Percentiles rank a stretch among this genome's conserved stretches.
Evolutionary conservation across 768 basidiomycete genomes (phyloP).

Genomic region (Baorangia bicolor): DNA sequence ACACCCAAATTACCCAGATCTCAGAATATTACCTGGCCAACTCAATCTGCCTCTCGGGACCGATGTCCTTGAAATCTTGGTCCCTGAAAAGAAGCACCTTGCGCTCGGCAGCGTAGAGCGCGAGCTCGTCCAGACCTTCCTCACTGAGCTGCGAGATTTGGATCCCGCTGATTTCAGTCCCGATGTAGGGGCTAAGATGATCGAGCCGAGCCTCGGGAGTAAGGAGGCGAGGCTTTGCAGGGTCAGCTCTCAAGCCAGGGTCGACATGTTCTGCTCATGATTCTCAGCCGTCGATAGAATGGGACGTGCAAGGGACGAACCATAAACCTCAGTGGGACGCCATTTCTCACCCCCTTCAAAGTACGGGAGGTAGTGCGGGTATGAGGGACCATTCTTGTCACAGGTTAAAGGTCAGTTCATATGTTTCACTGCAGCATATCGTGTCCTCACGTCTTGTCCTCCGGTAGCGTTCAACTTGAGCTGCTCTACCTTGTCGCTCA

Average conservation of each 20-base stretch:
- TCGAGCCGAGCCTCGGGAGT: constrained; percentile 36
- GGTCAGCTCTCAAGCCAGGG: constrained; percentile 47
- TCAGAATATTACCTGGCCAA: constrained; percentile 39
- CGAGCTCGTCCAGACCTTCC: constrained; percentile 55
- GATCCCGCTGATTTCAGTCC: constrained; percentile 49
- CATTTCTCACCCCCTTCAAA: constrained; percentile 50
- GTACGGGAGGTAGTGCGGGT: constrained; percentile 50
- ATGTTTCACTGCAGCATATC: not conserved
- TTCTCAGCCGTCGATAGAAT: not conserved
- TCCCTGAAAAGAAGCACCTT: constrained; percentile 57
- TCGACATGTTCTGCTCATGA: constrained; percentile 40
- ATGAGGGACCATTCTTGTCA: constrained; percentile 39
- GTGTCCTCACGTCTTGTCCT: not conserved
- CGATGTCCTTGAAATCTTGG: constrained; percentile 62
- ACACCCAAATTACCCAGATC: not conserved
- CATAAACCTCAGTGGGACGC: constrained; percentile 41
- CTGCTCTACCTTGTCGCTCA: constrained; percentile 1
- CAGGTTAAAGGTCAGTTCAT: not conserved
- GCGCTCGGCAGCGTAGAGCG: constrained; percentile 49
- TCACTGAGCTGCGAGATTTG: constrained; percentile 52
- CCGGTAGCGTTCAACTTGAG: constrained; percentile 3
- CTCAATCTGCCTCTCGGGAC: constrained; percentile 51
- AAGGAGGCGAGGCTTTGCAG: constrained; percentile 50
- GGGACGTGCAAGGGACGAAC: not conserved
- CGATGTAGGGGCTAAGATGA: constrained; percentile 50